A percentile compares a stretch with the other conserved stretches of the same genome.
phyloP scores from a whole-genome alignment of 179 eudicot species.

The Dionaea muscipula region DNA sequence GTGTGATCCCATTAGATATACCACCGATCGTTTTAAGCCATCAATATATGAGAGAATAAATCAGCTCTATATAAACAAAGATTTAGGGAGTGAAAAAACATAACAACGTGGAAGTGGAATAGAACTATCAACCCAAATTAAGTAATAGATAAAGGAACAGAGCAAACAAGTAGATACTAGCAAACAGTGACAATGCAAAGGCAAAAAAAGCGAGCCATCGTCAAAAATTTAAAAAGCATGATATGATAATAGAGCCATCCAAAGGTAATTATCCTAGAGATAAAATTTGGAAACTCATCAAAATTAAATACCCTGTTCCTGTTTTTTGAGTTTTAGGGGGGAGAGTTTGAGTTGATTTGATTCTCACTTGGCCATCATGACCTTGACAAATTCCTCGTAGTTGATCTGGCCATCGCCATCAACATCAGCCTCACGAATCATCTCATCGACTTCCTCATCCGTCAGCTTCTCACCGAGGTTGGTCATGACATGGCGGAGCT shows the following conservation, averaged over 20 bases:
- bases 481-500: constrained; percentile 18
- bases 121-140: constrained; percentile 15
- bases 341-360: constrained; percentile 13
- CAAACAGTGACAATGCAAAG: constrained; percentile 13
- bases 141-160: constrained; percentile 11
- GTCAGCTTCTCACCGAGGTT: constrained; percentile 17
- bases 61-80: no score
- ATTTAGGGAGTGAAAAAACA: no score
- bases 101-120: no score
- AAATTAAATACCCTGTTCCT: constrained; percentile 12
- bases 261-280: constrained; percentile 17
- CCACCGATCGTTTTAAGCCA: no score
- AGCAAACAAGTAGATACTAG: constrained; percentile 16
- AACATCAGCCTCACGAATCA: constrained; percentile 16
- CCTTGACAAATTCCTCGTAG: constrained; percentile 17
- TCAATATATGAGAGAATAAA: no score
- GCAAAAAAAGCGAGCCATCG: constrained; percentile 8
- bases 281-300: constrained; percentile 13
- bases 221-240: no score
- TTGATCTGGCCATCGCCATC: constrained; percentile 18
- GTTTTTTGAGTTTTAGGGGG: constrained; percentile 2
- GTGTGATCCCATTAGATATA: no score
- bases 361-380: constrained; percentile 23
- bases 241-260: constrained; percentile 8
- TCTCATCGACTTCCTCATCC: constrained; percentile 13